phyloP scores from a whole-genome alignment of 805 yeast species.

The Clavispora santaluciae region DNA sequence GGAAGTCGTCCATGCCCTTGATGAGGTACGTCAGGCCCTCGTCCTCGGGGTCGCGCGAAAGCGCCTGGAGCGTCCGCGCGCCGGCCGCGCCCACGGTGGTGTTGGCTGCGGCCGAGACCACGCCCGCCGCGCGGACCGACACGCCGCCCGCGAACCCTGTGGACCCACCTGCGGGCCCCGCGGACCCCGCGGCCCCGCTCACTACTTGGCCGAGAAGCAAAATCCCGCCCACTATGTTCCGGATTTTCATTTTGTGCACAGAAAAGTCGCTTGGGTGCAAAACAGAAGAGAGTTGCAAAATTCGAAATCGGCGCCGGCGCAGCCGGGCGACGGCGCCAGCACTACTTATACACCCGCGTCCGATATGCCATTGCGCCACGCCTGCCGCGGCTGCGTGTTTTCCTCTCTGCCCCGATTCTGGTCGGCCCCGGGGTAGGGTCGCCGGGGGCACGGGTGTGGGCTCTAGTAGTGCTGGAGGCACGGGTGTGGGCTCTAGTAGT shows the following conservation, averaged over 20 bases:
- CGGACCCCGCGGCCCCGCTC: too few relatives aligned
- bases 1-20: slow-evolving; percentile 2
- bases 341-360: neutral
- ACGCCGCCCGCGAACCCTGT: too few relatives aligned
- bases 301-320: neutral
- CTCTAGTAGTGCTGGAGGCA: neutral
- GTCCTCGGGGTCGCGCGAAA: neutral
- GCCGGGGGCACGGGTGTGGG: neutral
- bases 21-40: neutral
- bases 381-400: too few relatives aligned
- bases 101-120: neutral
- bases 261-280: neutral
- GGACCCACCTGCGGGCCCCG: too few relatives aligned
- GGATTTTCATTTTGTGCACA: neutral
- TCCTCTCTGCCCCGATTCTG: neutral
- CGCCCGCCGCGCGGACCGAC: too few relatives aligned
- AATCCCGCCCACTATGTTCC: neutral
- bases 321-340: too few relatives aligned
- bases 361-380: neutral
- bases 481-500: neutral
- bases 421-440: too few relatives aligned
- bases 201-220: too few relatives aligned
- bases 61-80: neutral
- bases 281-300: neutral
- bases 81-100: neutral